phyloP scores from a whole-genome alignment of 2,329 filamentous ascomycete species.

The Ceratocystis smalleyi region DNA sequence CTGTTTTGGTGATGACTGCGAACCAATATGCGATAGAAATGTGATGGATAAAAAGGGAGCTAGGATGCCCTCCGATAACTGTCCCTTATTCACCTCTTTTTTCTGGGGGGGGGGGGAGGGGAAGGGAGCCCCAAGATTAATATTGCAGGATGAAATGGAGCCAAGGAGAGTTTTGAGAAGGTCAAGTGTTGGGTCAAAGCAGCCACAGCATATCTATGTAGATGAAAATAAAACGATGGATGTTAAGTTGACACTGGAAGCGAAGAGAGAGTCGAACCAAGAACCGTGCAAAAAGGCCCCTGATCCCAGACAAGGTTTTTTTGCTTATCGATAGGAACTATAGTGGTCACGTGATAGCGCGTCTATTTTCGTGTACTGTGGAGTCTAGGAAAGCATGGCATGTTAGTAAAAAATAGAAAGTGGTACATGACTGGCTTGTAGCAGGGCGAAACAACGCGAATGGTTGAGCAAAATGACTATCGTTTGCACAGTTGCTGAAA shows the following conservation, averaged over 20 bases:
- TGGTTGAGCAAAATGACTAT: background rate
- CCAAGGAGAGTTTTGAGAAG: background rate
- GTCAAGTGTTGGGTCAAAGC: background rate
- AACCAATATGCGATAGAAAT: constrained; percentile 3
- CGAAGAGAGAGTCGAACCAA: no score
- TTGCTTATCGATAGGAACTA: background rate
- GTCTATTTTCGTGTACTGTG: background rate
- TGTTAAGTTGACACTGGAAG: no score
- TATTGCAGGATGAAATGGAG: background rate
- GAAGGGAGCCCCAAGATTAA: background rate
- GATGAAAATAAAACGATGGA: no score
- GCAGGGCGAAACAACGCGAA: no score
- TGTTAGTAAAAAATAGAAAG: no score
- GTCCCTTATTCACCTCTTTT: background rate
- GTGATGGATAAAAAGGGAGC: constrained; percentile 3
- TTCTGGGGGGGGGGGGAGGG: background rate
- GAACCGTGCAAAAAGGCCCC: background rate
- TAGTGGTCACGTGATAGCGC: background rate
- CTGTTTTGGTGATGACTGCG: background rate
- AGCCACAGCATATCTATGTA: no score
- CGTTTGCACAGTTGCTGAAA: background rate
- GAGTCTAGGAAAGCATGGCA: no score
- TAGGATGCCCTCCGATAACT: background rate
- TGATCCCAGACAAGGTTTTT: background rate
- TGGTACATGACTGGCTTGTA: no score